Evolutionary conservation across 2,329 filamentous ascomycete species (phyloP).

Genomic region (Neonectria sp.): DNA sequence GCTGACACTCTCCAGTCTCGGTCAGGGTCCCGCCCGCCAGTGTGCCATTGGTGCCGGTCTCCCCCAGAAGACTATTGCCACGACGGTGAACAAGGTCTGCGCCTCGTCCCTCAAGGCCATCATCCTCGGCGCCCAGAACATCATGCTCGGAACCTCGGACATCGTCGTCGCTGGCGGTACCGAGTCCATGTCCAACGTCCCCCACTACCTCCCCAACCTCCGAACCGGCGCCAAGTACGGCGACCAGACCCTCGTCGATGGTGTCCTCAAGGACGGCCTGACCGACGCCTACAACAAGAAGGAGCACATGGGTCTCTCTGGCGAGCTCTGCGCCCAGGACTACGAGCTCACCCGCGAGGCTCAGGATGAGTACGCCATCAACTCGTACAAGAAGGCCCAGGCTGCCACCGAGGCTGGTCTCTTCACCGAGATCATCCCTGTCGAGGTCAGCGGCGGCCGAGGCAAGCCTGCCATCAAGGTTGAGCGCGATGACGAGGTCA

Average conservation of each 20-base stretch:
- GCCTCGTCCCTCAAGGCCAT: conserved; percentile 95
- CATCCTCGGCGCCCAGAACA: conserved; percentile 94
- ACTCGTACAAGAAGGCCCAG: conserved; percentile 94
- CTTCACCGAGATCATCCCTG: conserved; percentile 91
- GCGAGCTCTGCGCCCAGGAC: conserved; percentile 91
- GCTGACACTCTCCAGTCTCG: conserved; percentile 72
- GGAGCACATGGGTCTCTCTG: conserved; percentile 96
- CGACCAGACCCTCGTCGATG: conserved; percentile 89
- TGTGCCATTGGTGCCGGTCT: conserved; percentile 93
- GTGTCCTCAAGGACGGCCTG: conserved; percentile 93
- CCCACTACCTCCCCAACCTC: conserved; percentile 93
- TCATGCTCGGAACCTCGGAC: conserved; percentile 94
- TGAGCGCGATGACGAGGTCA: conserved; percentile 93
- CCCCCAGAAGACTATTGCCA: conserved; percentile 83
- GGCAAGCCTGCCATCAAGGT: conserved; percentile 89
- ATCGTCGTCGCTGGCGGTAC: conserved; percentile 95
- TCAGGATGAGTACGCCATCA: conserved; percentile 97
- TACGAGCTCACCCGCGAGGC: conserved; percentile 85
- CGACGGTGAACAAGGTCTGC: conserved; percentile 99
- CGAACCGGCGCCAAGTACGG: conserved; percentile 95
- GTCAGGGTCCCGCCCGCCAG: conserved; percentile 96
- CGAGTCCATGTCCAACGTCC: conserved; percentile 98
- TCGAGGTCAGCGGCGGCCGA: conserved; percentile 89
- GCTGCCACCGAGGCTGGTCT: conserved; percentile 84
- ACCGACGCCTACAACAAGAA: conserved; percentile 96